Conservation (phyloP, 768 basidiomycete species). For the Termitomyces sp. region DNA sequence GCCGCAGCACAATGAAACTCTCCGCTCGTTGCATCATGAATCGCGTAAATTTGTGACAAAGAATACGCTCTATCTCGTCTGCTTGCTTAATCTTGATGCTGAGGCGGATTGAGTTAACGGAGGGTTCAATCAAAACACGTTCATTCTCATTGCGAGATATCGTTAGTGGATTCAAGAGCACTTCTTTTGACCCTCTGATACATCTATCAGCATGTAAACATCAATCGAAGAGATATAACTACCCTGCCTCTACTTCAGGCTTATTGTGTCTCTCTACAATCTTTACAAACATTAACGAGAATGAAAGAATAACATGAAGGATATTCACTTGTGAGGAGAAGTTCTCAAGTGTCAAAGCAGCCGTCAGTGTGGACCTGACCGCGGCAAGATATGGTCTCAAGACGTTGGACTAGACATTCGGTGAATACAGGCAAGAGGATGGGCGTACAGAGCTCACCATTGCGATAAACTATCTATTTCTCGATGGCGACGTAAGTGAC, state of each 20-base stretch:
- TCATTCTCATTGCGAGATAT: slow-evolving; percentile 98
- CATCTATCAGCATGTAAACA: background rate
- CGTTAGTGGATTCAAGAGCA: slow-evolving; percentile 85
- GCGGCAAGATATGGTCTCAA: slow-evolving; percentile 94
- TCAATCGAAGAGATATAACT: background rate
- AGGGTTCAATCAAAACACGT: slow-evolving; percentile 94
- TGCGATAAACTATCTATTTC: slow-evolving; percentile 11
- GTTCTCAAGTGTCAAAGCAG: slow-evolving; percentile 94
- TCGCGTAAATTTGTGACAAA: slow-evolving; percentile 96
- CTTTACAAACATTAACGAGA: slow-evolving; percentile 34
- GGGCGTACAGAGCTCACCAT: slow-evolving; percentile 41
- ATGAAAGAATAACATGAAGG: background rate
- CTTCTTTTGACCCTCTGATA: slow-evolving; percentile 83
- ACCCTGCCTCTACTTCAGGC: slow-evolving; percentile 92
- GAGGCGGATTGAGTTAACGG: slow-evolving; percentile 93
- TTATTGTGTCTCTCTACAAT: slow-evolving; percentile 97
- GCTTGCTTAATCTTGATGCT: slow-evolving; percentile 99
- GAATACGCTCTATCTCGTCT: slow-evolving; percentile 95
- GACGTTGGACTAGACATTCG: slow-evolving; percentile 72
- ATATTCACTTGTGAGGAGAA: slow-evolving; percentile 86
- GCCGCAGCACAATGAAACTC: slow-evolving; percentile 91
- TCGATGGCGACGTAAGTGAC: background rate
- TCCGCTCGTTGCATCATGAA: slow-evolving; percentile 99
- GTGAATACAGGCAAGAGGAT: slow-evolving; percentile 1
- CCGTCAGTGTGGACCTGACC: slow-evolving; percentile 94